Conservation (phyloP, 2,329 filamentous ascomycete species). For the Ophiostoma sp. region DNA sequence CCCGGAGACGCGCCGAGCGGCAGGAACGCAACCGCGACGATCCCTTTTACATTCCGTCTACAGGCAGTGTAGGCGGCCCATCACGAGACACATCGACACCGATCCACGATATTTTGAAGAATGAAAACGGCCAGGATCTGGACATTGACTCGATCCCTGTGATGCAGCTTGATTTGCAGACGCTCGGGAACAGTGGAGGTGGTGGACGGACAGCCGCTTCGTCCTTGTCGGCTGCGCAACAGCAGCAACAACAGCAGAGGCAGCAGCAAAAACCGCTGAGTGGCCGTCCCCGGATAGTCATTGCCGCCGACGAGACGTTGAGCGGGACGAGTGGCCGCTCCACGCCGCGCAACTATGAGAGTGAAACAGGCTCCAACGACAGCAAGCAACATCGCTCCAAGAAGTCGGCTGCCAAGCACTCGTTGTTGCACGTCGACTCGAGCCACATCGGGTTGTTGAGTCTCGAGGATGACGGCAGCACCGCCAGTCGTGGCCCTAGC, state of each 20-base stretch:
- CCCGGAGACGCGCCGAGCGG: conserved; percentile 73
- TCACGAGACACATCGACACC: conserved; percentile 64
- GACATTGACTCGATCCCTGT: conserved; percentile 96
- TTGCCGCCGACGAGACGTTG: conserved; percentile 75
- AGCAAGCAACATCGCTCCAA: conserved; percentile 46
- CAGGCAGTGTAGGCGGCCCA: conserved; percentile 37
- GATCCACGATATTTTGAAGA: conserved; percentile 73
- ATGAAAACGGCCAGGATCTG: conserved; percentile 72
- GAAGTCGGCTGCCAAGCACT: conserved; percentile 51
- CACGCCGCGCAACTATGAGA: conserved; percentile 55
- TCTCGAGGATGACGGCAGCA: conserved; percentile 55
- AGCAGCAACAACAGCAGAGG: conserved; percentile 29
- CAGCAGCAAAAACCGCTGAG: conserved; percentile 35
- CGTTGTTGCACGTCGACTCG: conserved; percentile 81
- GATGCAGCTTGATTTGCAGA: conserved; percentile 81
- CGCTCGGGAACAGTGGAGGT: conserved; percentile 39
- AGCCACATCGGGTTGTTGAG: conserved; percentile 74
- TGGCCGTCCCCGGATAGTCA: conserved; percentile 60
- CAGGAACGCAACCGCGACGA: conserved; percentile 85
- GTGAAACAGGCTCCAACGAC: conserved; percentile 51
- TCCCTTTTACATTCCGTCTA: conserved; percentile 81
- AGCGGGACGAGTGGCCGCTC: conserved; percentile 36
- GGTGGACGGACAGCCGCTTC: conserved; percentile 35
- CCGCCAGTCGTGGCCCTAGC: conserved; percentile 27
- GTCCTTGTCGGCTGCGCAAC: conserved; percentile 23